phyloP scores from a whole-genome alignment of 352 stramenopile species.

The Phytophthora uliginosa region DNA sequence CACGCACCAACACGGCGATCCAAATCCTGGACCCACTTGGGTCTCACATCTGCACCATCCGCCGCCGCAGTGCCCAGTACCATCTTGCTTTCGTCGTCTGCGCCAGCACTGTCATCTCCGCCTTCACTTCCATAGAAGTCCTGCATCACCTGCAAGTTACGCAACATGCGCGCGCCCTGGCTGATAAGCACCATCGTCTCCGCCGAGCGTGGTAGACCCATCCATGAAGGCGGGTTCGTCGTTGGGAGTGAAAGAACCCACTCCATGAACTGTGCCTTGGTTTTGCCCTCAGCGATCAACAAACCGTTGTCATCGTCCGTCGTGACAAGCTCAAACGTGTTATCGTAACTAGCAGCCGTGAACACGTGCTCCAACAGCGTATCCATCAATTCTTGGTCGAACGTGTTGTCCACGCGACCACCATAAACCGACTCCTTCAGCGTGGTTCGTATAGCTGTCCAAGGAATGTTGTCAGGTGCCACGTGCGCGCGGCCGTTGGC shows the following conservation, averaged over 20 bases:
- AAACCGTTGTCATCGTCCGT: constrained; percentile 56
- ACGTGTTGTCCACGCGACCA: constrained; percentile 97
- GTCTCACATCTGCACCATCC: constrained; percentile 56
- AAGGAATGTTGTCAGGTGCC: constrained; percentile 98
- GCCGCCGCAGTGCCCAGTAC: constrained; percentile 42
- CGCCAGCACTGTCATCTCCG: constrained; percentile 38
- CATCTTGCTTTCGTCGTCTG: constrained; percentile 73
- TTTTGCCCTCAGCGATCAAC: constrained; percentile 91
- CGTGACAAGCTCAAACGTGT: constrained; percentile 76
- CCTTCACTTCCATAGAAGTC: constrained; percentile 83
- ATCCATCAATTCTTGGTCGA: constrained; percentile 97
- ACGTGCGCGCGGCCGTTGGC: constrained; percentile 88
- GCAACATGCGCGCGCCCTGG: constrained; percentile 80
- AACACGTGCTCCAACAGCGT: constrained; percentile 96
- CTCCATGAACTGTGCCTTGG: constrained; percentile 92
- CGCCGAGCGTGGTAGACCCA: constrained; percentile 93
- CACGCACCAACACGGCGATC: constrained; percentile 72
- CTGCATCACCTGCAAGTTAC: constrained; percentile 88
- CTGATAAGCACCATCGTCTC: constrained; percentile 92
- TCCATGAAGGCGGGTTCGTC: constrained; percentile 94
- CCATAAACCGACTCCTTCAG: constrained; percentile 98
- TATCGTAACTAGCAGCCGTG: constrained; percentile 95
- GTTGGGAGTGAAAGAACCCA: constrained; percentile 91
- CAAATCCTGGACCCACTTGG: constrained; percentile 88
- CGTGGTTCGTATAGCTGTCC: constrained; percentile 97